These are phyloP conservation scores for Dendrothele bispora DNA, from an alignment of 768 basidiomycete species.

Conservation along the genomic window DNA sequence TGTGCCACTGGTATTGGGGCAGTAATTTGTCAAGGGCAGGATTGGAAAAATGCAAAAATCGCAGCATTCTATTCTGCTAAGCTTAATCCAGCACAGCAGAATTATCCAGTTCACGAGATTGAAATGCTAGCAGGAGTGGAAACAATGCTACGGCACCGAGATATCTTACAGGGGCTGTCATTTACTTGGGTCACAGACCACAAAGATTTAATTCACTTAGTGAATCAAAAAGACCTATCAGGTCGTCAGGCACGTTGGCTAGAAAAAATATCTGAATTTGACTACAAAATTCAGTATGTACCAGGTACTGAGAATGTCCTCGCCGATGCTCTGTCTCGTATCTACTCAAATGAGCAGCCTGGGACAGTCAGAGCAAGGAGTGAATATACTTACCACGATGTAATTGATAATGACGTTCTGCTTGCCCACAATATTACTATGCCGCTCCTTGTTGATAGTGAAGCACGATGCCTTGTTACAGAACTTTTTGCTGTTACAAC, in stretches of 20 bases:
- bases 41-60: slow-evolving; percentile 9
- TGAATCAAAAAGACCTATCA: neutral
- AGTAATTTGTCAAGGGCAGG: slow-evolving; percentile 12
- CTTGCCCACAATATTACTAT: slow-evolving; percentile 5
- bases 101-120: slow-evolving; percentile 27
- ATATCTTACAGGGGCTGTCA: slow-evolving; percentile 13
- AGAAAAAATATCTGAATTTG: slow-evolving; percentile 4
- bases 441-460: slow-evolving; percentile 13
- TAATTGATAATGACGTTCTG: slow-evolving; percentile 5
- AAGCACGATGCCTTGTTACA: slow-evolving; percentile 2
- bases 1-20: slow-evolving; percentile 13
- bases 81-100: slow-evolving; percentile 18
- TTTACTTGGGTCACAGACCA: slow-evolving; percentile 23
- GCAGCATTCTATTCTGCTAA: slow-evolving; percentile 22
- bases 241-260: slow-evolving; percentile 1
- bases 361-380: slow-evolving; percentile 15
- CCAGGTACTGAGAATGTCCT: neutral
- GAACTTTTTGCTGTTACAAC: neutral
- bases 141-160: slow-evolving; percentile 7
- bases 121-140: slow-evolving; percentile 31
- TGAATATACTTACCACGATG: slow-evolving; percentile 21
- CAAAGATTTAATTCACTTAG: slow-evolving; percentile 9
- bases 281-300: neutral
- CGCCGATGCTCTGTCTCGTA: slow-evolving; percentile 1
- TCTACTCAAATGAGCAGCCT: slow-evolving; percentile 13